Evolutionary conservation across 2,329 filamentous ascomycete genomes (phyloP).

Genomic region (Orbilia blumenaviensis): DNA sequence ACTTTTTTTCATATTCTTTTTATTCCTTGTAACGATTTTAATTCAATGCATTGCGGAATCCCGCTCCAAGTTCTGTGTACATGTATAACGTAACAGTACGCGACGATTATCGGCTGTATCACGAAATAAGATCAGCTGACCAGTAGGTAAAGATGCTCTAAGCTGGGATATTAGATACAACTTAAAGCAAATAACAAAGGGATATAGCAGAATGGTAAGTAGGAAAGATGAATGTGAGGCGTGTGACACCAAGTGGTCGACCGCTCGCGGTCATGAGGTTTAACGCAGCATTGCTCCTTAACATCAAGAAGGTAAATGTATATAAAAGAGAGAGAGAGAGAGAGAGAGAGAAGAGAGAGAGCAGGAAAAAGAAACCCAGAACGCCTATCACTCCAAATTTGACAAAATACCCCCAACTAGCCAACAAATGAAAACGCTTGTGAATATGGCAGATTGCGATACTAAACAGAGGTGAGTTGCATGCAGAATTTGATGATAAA

Average conservation of each 20-base stretch:
- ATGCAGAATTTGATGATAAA: not conserved
- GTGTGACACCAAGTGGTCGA: not conserved
- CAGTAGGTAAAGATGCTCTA: constrained; percentile 1
- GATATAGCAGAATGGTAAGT: no score
- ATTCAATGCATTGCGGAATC: not conserved
- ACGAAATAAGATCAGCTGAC: no score
- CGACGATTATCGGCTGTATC: no score
- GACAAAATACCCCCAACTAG: not conserved
- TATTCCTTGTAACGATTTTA: no score
- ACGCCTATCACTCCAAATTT: not conserved
- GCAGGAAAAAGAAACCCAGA: no score
- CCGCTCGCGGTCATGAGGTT: not conserved
- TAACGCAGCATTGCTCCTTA: not conserved
- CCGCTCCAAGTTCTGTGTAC: not conserved
- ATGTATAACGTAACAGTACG: constrained; percentile 17
- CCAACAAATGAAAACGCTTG: not conserved
- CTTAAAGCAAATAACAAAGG: not conserved
- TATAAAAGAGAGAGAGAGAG: no score
- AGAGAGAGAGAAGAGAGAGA: no score
- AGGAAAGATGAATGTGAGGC: not conserved
- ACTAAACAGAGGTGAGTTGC: not conserved
- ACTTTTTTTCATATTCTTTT: not conserved
- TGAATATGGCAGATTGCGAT: not conserved
- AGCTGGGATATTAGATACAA: constrained; percentile 15
- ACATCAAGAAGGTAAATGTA: no score